Conservation (phyloP, 192 early-diverging fungal genomes). For the Coemansia sp. region DNA sequence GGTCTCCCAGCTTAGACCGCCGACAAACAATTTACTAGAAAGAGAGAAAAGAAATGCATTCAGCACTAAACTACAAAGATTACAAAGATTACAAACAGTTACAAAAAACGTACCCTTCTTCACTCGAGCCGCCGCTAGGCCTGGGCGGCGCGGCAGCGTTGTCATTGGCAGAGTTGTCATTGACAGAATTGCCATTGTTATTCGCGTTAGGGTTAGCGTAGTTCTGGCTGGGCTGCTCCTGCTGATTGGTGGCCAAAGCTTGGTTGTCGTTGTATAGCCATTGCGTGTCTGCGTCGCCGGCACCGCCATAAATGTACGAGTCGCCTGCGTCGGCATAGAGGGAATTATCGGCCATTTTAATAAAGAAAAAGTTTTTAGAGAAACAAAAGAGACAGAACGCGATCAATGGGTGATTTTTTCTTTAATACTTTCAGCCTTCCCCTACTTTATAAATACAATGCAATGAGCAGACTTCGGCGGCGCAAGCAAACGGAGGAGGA, state of each 20-base stretch:
- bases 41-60: background rate
- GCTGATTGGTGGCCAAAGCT: slow-evolving; percentile 10
- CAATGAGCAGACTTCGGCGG: background rate
- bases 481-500: background rate
- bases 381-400: background rate
- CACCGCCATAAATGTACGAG: slow-evolving; percentile 9
- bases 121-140: slow-evolving; percentile 15
- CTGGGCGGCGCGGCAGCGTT: background rate
- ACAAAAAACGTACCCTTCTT: slow-evolving; percentile 50
- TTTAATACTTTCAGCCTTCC: background rate
- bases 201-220: background rate
- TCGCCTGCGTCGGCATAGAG: slow-evolving; percentile 35
- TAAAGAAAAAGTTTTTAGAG: background rate
- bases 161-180: too few relatives aligned
- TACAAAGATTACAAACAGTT: slow-evolving; percentile 14
- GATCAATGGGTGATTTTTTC: slow-evolving; percentile 6
- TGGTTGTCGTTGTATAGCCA: slow-evolving; percentile 48
- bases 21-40: slow-evolving; percentile 86
- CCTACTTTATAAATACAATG: background rate
- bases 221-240: background rate
- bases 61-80: slow-evolving; percentile 2
- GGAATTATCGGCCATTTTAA: slow-evolving; percentile 31
- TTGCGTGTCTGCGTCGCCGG: slow-evolving; percentile 26
- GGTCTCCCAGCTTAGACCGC: slow-evolving; percentile 82
- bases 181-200: background rate